Conservation (phyloP, 441 rosid genomes). For the Adansonia gregorii region DNA sequence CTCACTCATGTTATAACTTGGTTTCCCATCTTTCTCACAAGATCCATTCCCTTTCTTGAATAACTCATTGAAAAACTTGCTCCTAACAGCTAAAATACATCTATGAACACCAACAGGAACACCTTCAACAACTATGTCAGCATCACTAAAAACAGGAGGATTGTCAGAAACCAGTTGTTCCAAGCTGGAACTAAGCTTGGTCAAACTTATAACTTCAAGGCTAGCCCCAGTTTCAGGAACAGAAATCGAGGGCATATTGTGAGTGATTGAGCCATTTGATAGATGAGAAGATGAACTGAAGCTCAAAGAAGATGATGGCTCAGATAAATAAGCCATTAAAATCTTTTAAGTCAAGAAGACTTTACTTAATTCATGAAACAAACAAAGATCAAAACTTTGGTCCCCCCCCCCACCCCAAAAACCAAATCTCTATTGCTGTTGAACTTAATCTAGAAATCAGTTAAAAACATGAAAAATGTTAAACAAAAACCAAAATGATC, state of each 20-base stretch:
- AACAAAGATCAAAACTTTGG: slow-evolving; percentile 5
- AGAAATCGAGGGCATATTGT: slow-evolving; percentile 33
- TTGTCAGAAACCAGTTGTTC: slow-evolving; percentile 64
- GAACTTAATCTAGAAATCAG: not conserved
- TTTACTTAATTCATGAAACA: not conserved
- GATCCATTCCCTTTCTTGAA: slow-evolving; percentile 54
- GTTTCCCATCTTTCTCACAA: slow-evolving; percentile 58
- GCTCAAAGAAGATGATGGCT: slow-evolving; percentile 77
- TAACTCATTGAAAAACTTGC: slow-evolving; percentile 60
- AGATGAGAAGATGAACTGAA: slow-evolving; percentile 60
- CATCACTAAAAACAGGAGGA: slow-evolving; percentile 61
- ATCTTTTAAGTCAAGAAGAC: slow-evolving; percentile 20
- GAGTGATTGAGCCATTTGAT: slow-evolving; percentile 58
- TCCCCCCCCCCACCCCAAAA: not conserved
- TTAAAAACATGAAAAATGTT: not conserved
- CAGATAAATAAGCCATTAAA: slow-evolving; percentile 62
- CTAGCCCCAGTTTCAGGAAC: slow-evolving; percentile 41
- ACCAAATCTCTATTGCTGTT: not conserved
- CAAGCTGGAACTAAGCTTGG: slow-evolving; percentile 71
- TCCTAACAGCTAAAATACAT: slow-evolving; percentile 82
- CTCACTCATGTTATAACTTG: slow-evolving; percentile 56
- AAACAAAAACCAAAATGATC: not conserved
- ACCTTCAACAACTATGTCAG: slow-evolving; percentile 67
- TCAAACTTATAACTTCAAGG: slow-evolving; percentile 62
- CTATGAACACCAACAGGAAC: slow-evolving; percentile 68